A percentile compares a stretch with the other conserved stretches of the same genome.
Evolutionary conservation across 2,329 filamentous ascomycete species (phyloP).

Genomic region (Diplocarpon mali): DNA sequence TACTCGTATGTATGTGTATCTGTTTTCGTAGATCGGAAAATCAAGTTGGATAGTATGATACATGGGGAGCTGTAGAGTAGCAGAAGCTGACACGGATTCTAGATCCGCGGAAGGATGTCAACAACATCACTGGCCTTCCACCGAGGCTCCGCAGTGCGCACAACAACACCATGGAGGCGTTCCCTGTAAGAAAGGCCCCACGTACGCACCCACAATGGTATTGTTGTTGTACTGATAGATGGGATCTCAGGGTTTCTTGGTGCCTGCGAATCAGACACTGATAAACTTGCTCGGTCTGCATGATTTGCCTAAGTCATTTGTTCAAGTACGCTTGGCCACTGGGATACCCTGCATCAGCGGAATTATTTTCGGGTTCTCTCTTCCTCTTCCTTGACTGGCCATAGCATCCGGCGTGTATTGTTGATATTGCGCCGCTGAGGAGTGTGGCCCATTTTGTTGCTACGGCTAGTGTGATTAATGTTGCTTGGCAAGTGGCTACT

Average conservation of each 20-base stretch:
- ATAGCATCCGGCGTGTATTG: neutral
- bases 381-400: neutral
- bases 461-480: neutral
- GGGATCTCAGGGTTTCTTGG: too few species aligned
- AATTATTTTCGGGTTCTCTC: neutral
- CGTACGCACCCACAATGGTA: neutral
- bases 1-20: neutral
- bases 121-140: neutral
- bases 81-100: neutral
- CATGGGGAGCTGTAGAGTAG: neutral
- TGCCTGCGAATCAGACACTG: neutral
- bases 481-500: neutral
- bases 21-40: too few species aligned
- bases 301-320: neutral
- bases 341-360: neutral
- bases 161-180: neutral
- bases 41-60: too few species aligned
- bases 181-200: neutral
- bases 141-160: neutral
- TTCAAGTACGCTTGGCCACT: neutral
- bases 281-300: slow-evolving; percentile 1
- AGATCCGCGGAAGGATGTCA: neutral
- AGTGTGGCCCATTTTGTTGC: neutral
- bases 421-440: neutral
- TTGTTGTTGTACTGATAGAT: neutral